phyloP scores from a whole-genome alignment of 495 filamentous ascomycete genomes.

The Penicilliopsis zonata region DNA sequence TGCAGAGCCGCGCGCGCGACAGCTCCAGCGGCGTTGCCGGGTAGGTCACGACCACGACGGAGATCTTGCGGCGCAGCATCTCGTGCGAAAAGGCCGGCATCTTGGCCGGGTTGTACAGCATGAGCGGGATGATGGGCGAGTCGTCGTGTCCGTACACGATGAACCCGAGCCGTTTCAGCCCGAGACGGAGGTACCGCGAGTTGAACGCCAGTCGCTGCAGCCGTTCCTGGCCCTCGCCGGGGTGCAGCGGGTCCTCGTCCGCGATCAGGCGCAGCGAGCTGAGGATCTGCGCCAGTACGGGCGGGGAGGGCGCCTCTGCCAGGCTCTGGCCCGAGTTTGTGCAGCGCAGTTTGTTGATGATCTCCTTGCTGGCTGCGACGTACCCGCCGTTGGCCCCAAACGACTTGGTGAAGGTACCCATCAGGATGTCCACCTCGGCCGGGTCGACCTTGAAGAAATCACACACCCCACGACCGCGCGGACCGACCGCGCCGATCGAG shows the following conservation, averaged over 20 bases:
- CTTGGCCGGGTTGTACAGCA: conserved; percentile 84
- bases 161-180: conserved; percentile 77
- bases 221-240: conserved; percentile 75
- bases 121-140: conserved; percentile 76
- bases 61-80: conserved; percentile 85
- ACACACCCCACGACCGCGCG: conserved; percentile 71
- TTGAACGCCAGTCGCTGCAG: conserved; percentile 87
- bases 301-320: conserved; percentile 68
- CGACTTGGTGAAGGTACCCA: conserved; percentile 89
- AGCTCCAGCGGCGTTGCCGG: conserved; percentile 81
- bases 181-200: conserved; percentile 79
- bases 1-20: conserved; percentile 75
- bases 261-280: conserved; percentile 66
- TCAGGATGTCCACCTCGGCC: conserved; percentile 75
- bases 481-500: conserved; percentile 80
- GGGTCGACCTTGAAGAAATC: conserved; percentile 81
- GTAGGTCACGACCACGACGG: conserved; percentile 88
- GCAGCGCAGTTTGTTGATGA: conserved; percentile 69
- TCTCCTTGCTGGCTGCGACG: conserved; percentile 64
- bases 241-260: conserved; percentile 50
- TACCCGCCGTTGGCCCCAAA: conserved; percentile 92
- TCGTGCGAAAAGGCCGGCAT: conserved; percentile 88
- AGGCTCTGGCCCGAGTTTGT: conserved; percentile 68
- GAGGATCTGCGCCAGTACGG: conserved; percentile 71
- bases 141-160: conserved; percentile 88